phyloP scores from a whole-genome alignment of 345 rosid genomes.

The Eucalyptus erythrocorys region DNA sequence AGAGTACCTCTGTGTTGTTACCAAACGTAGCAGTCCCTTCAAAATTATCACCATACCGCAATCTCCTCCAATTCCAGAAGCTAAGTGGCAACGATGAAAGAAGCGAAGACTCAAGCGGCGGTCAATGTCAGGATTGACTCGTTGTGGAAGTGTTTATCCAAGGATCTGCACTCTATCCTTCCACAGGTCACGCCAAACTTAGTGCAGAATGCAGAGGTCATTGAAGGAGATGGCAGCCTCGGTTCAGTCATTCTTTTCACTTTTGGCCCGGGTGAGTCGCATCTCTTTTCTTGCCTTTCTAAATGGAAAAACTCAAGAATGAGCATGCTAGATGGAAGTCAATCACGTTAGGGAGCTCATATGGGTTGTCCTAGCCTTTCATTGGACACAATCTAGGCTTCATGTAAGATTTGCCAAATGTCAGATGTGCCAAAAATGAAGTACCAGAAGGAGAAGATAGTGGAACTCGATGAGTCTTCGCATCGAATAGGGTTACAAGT shows the following conservation, averaged over 20 bases:
- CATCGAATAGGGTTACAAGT: conserved; percentile 13
- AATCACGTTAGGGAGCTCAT: not conserved
- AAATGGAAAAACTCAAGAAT: not conserved
- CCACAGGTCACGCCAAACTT: conserved; percentile 7
- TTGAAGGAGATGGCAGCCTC: conserved; percentile 33
- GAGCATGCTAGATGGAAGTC: not conserved
- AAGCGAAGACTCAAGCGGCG: conserved; percentile 6
- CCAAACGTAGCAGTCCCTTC: not conserved
- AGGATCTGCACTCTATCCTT: conserved; percentile 10
- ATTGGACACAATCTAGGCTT: not conserved
- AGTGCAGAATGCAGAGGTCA: conserved; percentile 8
- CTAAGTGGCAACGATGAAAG: not conserved
- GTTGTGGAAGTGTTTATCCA: conserved; percentile 19
- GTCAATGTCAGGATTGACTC: conserved; percentile 1
- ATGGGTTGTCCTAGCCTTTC: not conserved
- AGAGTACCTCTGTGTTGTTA: not conserved
- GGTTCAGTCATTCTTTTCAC: conserved; percentile 14
- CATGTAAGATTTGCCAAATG: not conserved
- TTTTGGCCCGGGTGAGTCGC: conserved; percentile 17
- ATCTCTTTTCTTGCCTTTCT: not conserved
- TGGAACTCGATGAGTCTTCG: conserved; percentile 10
- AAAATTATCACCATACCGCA: not conserved
- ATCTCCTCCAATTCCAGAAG: not conserved
- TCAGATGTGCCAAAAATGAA: not conserved
- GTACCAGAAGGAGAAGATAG: conserved; percentile 25